Conservation (phyloP, 73 alveolate genomes). For the Uronychia binucleata region DNA sequence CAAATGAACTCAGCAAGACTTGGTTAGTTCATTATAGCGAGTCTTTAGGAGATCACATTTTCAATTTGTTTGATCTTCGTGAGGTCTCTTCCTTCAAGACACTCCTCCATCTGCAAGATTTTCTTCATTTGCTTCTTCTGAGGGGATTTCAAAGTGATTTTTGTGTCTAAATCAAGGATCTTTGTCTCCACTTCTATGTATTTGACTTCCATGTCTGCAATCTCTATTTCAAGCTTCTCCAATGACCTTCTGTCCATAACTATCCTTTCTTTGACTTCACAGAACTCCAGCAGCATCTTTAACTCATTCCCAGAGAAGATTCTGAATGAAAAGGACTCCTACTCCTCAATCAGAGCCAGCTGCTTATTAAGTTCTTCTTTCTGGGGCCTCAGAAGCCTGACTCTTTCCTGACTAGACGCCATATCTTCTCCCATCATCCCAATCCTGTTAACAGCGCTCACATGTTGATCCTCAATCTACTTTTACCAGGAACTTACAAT, state of each 20-base stretch:
- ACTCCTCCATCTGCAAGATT: too few relatives aligned
- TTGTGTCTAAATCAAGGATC: not conserved
- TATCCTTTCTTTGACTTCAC: not conserved
- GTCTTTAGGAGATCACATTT: not conserved
- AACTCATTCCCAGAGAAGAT: not conserved
- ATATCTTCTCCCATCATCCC: not conserved
- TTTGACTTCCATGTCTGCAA: not conserved
- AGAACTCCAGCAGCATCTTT: not conserved
- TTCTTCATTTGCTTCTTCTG: not conserved
- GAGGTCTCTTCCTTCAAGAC: not conserved
- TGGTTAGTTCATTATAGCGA: not conserved
- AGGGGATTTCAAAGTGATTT: not conserved
- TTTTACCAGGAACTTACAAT: not conserved
- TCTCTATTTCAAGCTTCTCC: not conserved
- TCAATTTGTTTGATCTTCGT: not conserved
- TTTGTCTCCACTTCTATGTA: not conserved
- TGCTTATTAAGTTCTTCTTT: not conserved
- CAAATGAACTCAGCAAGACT: not conserved
- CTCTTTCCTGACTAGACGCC: not conserved
- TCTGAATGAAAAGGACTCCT: not conserved
- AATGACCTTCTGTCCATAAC: not conserved
- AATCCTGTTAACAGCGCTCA: not conserved
- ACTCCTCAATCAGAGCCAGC: not conserved
- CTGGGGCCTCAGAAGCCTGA: too few relatives aligned
- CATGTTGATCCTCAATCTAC: not conserved